A percentile compares a stretch with the other conserved stretches of the same genome.
Conservation (phyloP, 2,329 filamentous ascomycete genomes). For the Penicillium decumbens region DNA sequence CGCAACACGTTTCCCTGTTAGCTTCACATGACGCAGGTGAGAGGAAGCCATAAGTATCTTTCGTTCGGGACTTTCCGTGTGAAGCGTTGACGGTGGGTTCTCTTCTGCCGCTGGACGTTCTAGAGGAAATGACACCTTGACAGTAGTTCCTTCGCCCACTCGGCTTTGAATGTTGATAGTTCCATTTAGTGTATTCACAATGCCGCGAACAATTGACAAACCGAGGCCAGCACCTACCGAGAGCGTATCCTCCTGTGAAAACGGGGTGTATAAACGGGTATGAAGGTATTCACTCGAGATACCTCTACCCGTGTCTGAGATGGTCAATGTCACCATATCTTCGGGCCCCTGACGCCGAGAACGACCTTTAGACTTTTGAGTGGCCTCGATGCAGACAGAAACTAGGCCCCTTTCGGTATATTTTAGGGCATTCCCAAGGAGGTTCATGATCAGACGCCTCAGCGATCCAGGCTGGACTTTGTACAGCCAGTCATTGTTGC, state of each 20-base stretch:
- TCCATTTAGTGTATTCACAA: constrained; percentile 6
- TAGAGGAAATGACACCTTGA: not conserved
- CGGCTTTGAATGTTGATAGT: constrained; percentile 9
- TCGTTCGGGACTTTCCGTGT: not conserved
- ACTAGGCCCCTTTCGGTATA: constrained; percentile 27
- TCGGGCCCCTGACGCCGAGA: not conserved
- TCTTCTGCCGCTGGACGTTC: not conserved
- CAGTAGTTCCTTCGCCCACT: constrained; percentile 6
- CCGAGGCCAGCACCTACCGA: constrained; percentile 59
- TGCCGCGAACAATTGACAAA: constrained; percentile 53
- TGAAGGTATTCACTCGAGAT: not conserved
- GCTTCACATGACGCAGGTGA: not conserved
- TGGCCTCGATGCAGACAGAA: constrained; percentile 11
- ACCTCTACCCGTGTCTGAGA: not conserved
- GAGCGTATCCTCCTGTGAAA: constrained; percentile 57
- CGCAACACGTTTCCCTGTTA: not conserved
- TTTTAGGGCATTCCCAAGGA: constrained; percentile 32
- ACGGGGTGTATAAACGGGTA: constrained; percentile 49
- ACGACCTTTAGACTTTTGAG: not conserved
- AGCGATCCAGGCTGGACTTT: constrained; percentile 22
- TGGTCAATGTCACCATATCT: not conserved
- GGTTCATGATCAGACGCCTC: constrained; percentile 31
- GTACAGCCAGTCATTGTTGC: constrained; percentile 20
- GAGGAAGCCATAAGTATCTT: not conserved
- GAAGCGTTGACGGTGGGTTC: not conserved